Conservation (phyloP, 139 green algal genomes). For the Micractinium sp. region DNA sequence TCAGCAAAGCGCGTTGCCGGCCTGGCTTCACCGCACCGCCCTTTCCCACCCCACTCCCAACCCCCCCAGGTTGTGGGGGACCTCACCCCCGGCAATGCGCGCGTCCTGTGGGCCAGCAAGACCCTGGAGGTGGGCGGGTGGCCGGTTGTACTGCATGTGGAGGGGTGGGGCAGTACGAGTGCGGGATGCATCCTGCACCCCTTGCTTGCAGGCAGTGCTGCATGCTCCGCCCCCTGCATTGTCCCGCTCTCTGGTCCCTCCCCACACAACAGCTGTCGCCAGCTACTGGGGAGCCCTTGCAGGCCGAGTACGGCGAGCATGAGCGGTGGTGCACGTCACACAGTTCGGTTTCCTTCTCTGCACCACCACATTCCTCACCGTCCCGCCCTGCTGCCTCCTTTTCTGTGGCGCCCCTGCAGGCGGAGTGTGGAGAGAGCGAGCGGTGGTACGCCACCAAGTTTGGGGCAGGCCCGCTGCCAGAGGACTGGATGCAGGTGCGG, state of each 20-base stretch:
- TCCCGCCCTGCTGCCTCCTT: background rate
- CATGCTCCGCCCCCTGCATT: no score
- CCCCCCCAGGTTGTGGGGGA: conserved; percentile 47
- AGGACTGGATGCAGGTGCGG: conserved; percentile 57
- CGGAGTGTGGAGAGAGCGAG: conserved; percentile 39
- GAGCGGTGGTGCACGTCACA: background rate
- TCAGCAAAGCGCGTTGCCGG: no score
- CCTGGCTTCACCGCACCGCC: no score
- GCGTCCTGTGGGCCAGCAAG: conserved; percentile 84
- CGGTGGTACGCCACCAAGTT: conserved; percentile 81
- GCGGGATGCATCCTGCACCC: no score
- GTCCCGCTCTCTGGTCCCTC: no score
- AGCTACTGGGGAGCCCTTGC: background rate
- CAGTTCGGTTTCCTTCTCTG: no score
- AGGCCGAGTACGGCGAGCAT: background rate
- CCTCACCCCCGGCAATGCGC: conserved; percentile 68
- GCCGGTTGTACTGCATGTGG: no score
- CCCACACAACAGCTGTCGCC: background rate
- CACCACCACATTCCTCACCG: no score
- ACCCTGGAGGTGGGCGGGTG: conserved; percentile 47
- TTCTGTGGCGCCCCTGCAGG: conserved; percentile 23
- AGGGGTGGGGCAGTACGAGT: no score
- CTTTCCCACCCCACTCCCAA: background rate
- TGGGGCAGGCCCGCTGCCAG: conserved; percentile 51
- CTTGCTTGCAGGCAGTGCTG: no score